Base-by-base conservation (phyloP, 148 eudicot species). In the Spergularia marina region DNA sequence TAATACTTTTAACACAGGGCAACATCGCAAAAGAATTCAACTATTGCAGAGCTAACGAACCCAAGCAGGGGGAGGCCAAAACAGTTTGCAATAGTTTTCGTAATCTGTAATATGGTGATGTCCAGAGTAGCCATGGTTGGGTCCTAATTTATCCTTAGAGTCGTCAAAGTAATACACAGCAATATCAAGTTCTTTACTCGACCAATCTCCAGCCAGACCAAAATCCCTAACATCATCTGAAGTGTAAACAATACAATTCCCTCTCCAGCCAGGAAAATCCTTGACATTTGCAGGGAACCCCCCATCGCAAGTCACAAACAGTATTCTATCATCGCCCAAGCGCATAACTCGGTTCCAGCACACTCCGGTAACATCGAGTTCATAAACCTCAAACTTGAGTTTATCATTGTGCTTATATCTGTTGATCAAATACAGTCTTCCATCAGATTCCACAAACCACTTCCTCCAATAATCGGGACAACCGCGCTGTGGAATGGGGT, bases 281-380 rank as follows among this genome's bases (percentile, higher is more conserved):
- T 21, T 68, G 49, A 21, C 57, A 10, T 21, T 13, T 34, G 72
- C 72, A 68, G 52, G 20, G 72, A 68, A 68, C 36, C 55, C 51
- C 72, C 72, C 72, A 51, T 68, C 72, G 23, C 13, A 68, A 25
- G 72, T 68, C 72, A 68, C 72, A 68, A 68, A 68, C 72, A 68
- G 23, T 68, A 68, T 68, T n/a, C 30, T 68, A 7, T 68, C 72
- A 49, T 68, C 72, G 7, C 72, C 72, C 34, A 55, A 17, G 34
- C 61, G 21, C 54, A 52, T 13, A 21, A 68, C 10, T 11, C 30
- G 25, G 23, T 68, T 56, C 72, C 56, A 49, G 23, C 15, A 5
- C 54, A 25, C 41, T 17, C 23, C 14, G 17, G 51, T 25, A 34
- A 49, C 57, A 51, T 68, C 52, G 17, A 68, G 16, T 55, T 68